These are phyloP conservation scores for Metschnikowia proteae DNA, from an alignment of 805 yeast species.

Conservation along the genomic window DNA sequence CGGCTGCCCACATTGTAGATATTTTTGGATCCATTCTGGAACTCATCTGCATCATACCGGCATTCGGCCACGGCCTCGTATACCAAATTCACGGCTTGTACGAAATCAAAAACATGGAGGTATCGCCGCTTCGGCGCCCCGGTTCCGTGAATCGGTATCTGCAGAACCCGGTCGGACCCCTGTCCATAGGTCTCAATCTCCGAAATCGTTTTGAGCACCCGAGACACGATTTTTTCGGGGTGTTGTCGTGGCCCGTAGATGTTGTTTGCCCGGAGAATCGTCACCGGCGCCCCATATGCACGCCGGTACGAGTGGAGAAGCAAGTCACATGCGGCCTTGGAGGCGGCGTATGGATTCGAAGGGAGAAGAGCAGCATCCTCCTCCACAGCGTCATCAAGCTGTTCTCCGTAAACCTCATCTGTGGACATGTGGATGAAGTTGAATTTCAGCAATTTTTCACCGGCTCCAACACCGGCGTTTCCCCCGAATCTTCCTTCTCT, in stretches of 20 bases:
- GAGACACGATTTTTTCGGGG: constrained; percentile 51
- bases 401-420: constrained; percentile 59
- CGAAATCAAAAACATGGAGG: constrained; percentile 42
- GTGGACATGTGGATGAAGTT: constrained; percentile 46
- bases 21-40: constrained; percentile 13
- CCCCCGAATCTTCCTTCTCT: not conserved
- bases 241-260: constrained; percentile 52
- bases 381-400: constrained; percentile 17
- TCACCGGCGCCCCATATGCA: constrained; percentile 41
- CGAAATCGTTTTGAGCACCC: constrained; percentile 5
- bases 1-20: constrained; percentile 21
- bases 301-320: constrained; percentile 42
- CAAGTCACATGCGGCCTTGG: constrained; percentile 53
- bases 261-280: constrained; percentile 47
- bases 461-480: not conserved
- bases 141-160: constrained; percentile 44
- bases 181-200: not conserved
- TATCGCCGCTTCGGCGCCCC: constrained; percentile 45
- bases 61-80: constrained; percentile 11
- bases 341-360: constrained; percentile 55
- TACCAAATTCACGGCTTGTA: constrained; percentile 34
- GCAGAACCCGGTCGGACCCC: constrained; percentile 8
- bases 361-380: constrained; percentile 44
- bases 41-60: not conserved
- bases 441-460: not conserved